phyloP scores from a whole-genome alignment of 73 alveolate genomes.

The Paramecium octaurelia region DNA sequence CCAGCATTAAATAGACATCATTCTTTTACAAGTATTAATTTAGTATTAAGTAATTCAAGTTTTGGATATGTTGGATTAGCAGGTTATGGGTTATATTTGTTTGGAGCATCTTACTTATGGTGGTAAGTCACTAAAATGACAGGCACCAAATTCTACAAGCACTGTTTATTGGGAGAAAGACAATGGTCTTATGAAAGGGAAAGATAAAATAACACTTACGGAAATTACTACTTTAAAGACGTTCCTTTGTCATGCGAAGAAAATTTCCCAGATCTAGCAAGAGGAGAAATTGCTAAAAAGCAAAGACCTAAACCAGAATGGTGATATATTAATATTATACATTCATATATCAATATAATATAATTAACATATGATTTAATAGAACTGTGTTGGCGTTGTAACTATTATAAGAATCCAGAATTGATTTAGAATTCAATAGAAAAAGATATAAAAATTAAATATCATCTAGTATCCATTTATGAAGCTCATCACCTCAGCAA shows the following conservation, averaged over 20 bases:
- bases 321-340: neutral
- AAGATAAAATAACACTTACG: slow-evolving; percentile 46
- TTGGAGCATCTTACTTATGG: slow-evolving; percentile 46
- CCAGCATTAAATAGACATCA: slow-evolving; percentile 34
- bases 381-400: no score
- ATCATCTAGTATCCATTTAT: neutral
- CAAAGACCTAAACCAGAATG: slow-evolving; percentile 42
- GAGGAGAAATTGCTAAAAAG: slow-evolving; percentile 63
- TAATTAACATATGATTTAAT: neutral
- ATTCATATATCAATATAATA: neutral
- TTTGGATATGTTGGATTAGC: neutral
- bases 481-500: neutral
- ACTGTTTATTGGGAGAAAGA: slow-evolving; percentile 55
- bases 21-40: slow-evolving; percentile 45
- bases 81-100: neutral
- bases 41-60: neutral
- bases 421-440: neutral
- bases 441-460: neutral
- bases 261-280: slow-evolving; percentile 57
- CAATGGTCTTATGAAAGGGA: slow-evolving; percentile 55
- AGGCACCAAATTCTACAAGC: slow-evolving; percentile 48
- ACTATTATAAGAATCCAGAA: neutral
- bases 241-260: slow-evolving; percentile 62
- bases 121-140: slow-evolving; percentile 53
- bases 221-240: slow-evolving; percentile 57